phyloP scores from a whole-genome alignment of 2,329 filamentous ascomycete genomes.

The Cladosporium sp. region DNA sequence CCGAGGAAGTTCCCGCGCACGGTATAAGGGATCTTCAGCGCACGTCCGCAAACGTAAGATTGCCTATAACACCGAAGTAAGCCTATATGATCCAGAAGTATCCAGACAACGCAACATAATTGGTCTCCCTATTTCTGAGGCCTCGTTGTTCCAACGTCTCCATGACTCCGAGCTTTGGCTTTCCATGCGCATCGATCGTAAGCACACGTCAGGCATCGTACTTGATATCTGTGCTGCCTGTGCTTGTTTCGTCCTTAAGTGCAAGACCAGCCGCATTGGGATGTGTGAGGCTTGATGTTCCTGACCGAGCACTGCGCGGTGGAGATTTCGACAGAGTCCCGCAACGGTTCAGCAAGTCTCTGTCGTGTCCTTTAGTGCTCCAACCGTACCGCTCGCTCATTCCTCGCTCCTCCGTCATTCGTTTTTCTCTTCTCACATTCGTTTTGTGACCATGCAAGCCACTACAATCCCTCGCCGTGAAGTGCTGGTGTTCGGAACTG shows the following conservation, averaged over 20 bases:
- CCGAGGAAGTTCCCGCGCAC: not conserved
- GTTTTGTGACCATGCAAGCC: constrained; percentile 11
- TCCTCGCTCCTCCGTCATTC: not conserved
- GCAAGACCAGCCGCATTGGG: not conserved
- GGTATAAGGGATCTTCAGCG: not conserved
- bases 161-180: not conserved
- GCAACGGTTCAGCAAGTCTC: constrained; percentile 1
- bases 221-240: not conserved
- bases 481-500: constrained; percentile 9
- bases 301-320: not conserved
- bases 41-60: not conserved
- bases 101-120: not conserved
- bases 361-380: not conserved
- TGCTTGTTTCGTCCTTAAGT: not conserved
- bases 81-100: not conserved
- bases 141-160: not conserved
- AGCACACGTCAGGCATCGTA: not conserved
- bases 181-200: not conserved
- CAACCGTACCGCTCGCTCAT: constrained; percentile 1
- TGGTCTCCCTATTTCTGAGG: not conserved
- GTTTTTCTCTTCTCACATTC: constrained; percentile 19
- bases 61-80: not conserved
- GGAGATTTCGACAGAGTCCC: not conserved
- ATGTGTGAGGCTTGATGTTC: not conserved
- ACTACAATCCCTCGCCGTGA: not conserved